Conservation (phyloP, 345 rosid species). For the Schrenkiella parvula region DNA sequence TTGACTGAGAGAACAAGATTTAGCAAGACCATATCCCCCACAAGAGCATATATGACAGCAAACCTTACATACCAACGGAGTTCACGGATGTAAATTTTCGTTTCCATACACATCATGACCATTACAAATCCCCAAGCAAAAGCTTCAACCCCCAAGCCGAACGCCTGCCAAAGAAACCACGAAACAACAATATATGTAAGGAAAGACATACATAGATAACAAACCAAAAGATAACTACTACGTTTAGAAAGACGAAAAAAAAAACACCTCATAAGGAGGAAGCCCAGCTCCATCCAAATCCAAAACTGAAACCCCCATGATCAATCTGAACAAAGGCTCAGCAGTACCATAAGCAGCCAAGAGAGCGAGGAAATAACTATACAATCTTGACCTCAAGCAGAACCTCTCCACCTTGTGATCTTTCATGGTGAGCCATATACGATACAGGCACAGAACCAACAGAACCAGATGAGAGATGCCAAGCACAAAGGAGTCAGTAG, state of each 20-base stretch:
- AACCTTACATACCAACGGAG: conserved; percentile 94
- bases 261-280: conserved; percentile 85
- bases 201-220: conserved; percentile 1
- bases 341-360: conserved; percentile 70
- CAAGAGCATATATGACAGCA: conserved; percentile 71
- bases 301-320: conserved; percentile 82
- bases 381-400: conserved; percentile 69
- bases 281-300: conserved; percentile 69
- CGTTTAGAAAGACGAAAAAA: background rate
- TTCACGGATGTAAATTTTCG: conserved; percentile 72
- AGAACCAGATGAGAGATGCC: conserved; percentile 63
- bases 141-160: conserved; percentile 67
- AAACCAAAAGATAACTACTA: background rate
- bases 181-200: background rate
- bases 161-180: conserved; percentile 45
- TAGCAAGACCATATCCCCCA: conserved; percentile 82
- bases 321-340: conserved; percentile 79
- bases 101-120: conserved; percentile 68
- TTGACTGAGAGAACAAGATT: conserved; percentile 71
- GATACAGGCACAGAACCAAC: conserved; percentile 63
- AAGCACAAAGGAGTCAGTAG: conserved; percentile 68
- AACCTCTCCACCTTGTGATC: conserved; percentile 68
- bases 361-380: conserved; percentile 58
- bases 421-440: conserved; percentile 71
- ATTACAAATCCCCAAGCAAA: conserved; percentile 75